Conservation (phyloP, 257 asterid genomes). For the Solanum dulcamara region DNA sequence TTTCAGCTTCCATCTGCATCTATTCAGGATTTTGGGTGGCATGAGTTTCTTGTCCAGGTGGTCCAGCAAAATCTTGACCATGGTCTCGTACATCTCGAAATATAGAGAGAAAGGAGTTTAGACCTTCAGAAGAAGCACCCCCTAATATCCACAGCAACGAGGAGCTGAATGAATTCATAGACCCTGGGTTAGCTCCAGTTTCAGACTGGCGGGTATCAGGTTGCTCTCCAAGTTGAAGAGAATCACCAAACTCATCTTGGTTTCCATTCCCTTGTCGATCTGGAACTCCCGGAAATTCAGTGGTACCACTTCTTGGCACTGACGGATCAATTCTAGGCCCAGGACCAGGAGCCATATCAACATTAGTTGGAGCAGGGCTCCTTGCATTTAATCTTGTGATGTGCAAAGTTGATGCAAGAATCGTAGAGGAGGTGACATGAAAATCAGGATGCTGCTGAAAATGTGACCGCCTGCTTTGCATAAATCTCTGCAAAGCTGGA, state of each 20-base stretch:
- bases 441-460: conserved; percentile 94
- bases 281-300: conserved; percentile 34
- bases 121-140: conserved; percentile 93
- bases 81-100: conserved; percentile 84
- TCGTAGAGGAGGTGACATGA: conserved; percentile 84
- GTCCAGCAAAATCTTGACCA: conserved; percentile 56
- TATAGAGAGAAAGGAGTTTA: conserved; percentile 76
- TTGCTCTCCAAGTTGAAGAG: conserved; percentile 51
- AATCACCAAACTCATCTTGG: conserved; percentile 45
- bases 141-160: conserved; percentile 84
- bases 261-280: conserved; percentile 30
- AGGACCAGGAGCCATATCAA: conserved; percentile 38
- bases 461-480: conserved; percentile 76
- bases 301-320: conserved; percentile 21
- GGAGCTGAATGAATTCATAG: conserved; percentile 79
- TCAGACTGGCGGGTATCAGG: conserved; percentile 52
- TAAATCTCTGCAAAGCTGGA: conserved; percentile 91
- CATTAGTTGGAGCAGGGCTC: conserved; percentile 36
- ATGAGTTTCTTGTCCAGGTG: conserved; percentile 48
- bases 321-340: conserved; percentile 28
- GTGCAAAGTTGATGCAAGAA: conserved; percentile 89
- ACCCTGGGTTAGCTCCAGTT: conserved; percentile 52
- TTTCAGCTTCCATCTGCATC: conserved; percentile 1
- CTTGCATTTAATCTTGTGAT: conserved; percentile 80
- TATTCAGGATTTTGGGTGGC: conserved; percentile 34